A percentile compares a stretch with the other conserved stretches of the same genome.
These are phyloP conservation scores for Psilocybe tampanensis DNA, from an alignment of 768 basidiomycete species.

Conservation along the genomic window DNA sequence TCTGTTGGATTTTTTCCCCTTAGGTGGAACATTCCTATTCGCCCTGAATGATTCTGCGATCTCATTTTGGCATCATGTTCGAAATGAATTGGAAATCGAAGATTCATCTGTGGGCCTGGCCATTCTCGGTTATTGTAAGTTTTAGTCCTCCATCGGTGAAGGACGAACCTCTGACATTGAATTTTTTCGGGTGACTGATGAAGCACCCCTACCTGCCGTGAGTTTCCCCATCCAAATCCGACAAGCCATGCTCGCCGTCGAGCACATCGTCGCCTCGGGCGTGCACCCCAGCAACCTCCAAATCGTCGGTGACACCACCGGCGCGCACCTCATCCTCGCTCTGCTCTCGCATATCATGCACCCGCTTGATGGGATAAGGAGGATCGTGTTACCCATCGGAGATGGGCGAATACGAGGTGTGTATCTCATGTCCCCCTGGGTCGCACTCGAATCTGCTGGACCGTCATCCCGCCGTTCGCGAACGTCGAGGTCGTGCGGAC, in stretches of 20 bases:
- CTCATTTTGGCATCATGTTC: constrained; percentile 17
- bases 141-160: not conserved
- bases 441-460: constrained; percentile 12
- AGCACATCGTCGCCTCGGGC: constrained; percentile 30
- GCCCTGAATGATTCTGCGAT: not conserved
- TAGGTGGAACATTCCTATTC: constrained; percentile 17
- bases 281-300: constrained; percentile 29
- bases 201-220: constrained; percentile 31
- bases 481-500: not conserved
- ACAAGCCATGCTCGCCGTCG: constrained; percentile 28
- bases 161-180: not conserved
- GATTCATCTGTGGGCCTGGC: constrained; percentile 9
- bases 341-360: constrained; percentile 33
- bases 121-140: constrained; percentile 10
- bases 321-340: constrained; percentile 31
- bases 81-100: constrained; percentile 3
- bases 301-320: constrained; percentile 36
- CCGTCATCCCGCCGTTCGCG: not conserved
- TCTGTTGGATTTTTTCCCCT: not conserved
- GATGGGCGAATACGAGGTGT: constrained; percentile 22
- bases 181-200: not conserved
- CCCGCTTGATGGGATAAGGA: constrained; percentile 24
- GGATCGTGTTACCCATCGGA: constrained; percentile 2
- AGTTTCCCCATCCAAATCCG: constrained; percentile 31
- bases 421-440: constrained; percentile 35